Percentiles rank a stretch among this genome's conserved stretches.
phyloP scores from a whole-genome alignment of 2,329 filamentous ascomycete genomes.

The Fusarium foetens region DNA sequence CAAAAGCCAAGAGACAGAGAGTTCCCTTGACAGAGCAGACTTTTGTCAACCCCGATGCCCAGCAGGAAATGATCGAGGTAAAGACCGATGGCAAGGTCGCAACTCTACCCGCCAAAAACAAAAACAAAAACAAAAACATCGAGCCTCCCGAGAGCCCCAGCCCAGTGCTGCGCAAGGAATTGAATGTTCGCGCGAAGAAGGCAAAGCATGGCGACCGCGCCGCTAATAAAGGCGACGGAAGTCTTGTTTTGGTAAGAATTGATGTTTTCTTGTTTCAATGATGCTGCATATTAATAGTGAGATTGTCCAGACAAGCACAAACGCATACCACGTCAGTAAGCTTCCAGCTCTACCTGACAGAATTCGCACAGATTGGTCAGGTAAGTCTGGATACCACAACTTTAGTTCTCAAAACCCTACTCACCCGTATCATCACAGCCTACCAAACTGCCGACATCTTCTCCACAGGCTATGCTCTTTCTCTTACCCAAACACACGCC shows the following conservation, averaged over 20 bases:
- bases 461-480: constrained; percentile 78
- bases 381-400: constrained; percentile 59
- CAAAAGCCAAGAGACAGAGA: constrained; percentile 72
- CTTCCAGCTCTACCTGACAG: constrained; percentile 84
- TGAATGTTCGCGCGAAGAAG: constrained; percentile 71
- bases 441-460: constrained; percentile 74
- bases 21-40: constrained; percentile 67
- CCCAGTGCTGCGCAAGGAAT: constrained; percentile 59
- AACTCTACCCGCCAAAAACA: constrained; percentile 56
- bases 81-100: constrained; percentile 64
- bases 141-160: constrained; percentile 58
- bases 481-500: constrained; percentile 82
- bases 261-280: constrained; percentile 5
- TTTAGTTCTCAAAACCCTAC: constrained; percentile 3
- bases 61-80: constrained; percentile 66
- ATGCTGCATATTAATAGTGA: constrained; percentile 29
- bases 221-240: constrained; percentile 72
- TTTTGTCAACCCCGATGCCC: constrained; percentile 61
- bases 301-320: constrained; percentile 76
- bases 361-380: constrained; percentile 72
- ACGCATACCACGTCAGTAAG: constrained; percentile 86
- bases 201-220: constrained; percentile 69
- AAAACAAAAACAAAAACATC: constrained; percentile 59
- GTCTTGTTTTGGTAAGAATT: constrained; percentile 68
- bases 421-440: constrained; percentile 54